Conservation (phyloP, 495 filamentous ascomycete species). For the Usnea hakonensis region DNA sequence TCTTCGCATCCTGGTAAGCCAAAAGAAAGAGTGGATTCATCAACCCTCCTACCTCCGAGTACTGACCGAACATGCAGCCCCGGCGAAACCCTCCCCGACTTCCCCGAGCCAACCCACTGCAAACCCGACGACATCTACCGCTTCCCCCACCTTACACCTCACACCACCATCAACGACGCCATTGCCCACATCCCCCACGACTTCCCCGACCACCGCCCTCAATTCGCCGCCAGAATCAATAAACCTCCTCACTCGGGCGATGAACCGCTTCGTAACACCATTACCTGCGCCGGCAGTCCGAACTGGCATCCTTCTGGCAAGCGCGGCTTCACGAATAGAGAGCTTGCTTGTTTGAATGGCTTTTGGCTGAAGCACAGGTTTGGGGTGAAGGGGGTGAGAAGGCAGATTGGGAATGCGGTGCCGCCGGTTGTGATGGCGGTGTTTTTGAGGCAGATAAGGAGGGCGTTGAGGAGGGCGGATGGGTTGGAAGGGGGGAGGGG, state of each 20-base stretch:
- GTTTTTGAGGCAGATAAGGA: slow-evolving; percentile 51
- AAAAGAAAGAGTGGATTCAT: too few species aligned
- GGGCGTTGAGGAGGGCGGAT: slow-evolving; percentile 52
- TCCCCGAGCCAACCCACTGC: slow-evolving; percentile 59
- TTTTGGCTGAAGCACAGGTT: slow-evolving; percentile 65
- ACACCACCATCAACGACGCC: slow-evolving; percentile 37
- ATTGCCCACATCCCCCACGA: slow-evolving; percentile 39
- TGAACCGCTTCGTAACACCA: slow-evolving; percentile 43
- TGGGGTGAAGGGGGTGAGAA: slow-evolving; percentile 35
- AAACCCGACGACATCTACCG: slow-evolving; percentile 19
- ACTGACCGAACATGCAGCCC: slow-evolving; percentile 39
- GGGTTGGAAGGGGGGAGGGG: slow-evolving; percentile 16
- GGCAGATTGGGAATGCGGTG: slow-evolving; percentile 84
- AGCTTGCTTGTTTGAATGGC: slow-evolving; percentile 66
- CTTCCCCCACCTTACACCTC: slow-evolving; percentile 24
- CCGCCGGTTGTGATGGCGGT: slow-evolving; percentile 57
- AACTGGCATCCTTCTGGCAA: slow-evolving; percentile 60
- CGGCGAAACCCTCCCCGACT: slow-evolving; percentile 61
- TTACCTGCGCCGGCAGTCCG: slow-evolving; percentile 62
- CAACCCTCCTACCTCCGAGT: not conserved
- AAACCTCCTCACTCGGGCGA: slow-evolving; percentile 37
- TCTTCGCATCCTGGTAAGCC: slow-evolving; percentile 68
- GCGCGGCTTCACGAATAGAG: slow-evolving; percentile 59
- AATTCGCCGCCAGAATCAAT: slow-evolving; percentile 19
- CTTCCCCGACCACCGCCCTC: slow-evolving; percentile 40